Conservation (phyloP, 148 eudicot genomes). For the Nepenthes mirabilis region DNA sequence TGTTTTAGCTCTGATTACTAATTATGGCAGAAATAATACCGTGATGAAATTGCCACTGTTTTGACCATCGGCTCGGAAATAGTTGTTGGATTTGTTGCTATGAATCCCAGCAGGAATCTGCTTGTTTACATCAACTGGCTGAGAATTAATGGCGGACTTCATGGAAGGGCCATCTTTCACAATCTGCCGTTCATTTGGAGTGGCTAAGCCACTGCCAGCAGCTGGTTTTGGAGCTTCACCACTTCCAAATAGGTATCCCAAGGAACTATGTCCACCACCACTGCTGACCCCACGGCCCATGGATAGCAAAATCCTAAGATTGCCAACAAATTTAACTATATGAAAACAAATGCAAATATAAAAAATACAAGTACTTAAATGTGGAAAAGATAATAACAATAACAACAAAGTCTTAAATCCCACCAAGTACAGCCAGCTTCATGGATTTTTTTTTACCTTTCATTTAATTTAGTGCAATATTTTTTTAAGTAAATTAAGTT, state of each 20-base stretch:
- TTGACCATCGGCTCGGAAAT: conserved; percentile 74
- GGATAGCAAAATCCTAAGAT: conserved; percentile 3
- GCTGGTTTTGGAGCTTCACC: conserved; percentile 61
- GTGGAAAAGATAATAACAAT: too few relatives aligned
- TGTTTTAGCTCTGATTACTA: too few relatives aligned
- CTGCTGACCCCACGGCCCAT: conserved; percentile 96
- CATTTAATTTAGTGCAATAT: too few relatives aligned
- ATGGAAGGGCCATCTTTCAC: conserved; percentile 23
- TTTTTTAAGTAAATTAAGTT: too few relatives aligned
- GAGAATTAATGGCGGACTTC: conserved; percentile 26
- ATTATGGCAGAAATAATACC: conserved; percentile 22
- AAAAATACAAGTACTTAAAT: too few relatives aligned
- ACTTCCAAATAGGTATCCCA: conserved; percentile 68
- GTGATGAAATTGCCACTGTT: conserved; percentile 87
- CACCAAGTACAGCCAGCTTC: too few relatives aligned
- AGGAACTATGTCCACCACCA: conserved; percentile 89
- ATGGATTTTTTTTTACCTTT: too few relatives aligned
- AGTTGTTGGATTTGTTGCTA: conserved; percentile 46
- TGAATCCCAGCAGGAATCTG: conserved; percentile 73
- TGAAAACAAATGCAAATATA: too few relatives aligned
- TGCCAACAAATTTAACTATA: too few relatives aligned
- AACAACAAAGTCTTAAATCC: too few relatives aligned
- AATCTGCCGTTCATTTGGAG: conserved; percentile 12
- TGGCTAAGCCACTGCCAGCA: conserved; percentile 21
- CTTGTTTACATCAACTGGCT: conserved; percentile 33